Conservation (phyloP, 306 rosid species). For the Senna tora region DNA sequence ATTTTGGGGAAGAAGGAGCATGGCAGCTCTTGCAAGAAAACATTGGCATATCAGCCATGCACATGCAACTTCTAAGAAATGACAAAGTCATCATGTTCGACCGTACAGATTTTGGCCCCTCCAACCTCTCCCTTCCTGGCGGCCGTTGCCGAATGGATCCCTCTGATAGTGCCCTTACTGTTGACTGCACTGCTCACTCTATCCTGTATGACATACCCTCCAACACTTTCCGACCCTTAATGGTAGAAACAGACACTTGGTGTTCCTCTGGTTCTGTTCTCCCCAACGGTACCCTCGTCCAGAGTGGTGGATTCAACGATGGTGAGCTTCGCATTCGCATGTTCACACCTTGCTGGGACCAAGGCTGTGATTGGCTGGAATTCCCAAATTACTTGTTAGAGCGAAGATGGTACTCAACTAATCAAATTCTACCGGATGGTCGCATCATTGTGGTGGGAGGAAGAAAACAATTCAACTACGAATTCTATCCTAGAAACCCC, state of each 20-base stretch:
- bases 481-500: conserved; percentile 54
- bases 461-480: conserved; percentile 71
- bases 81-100: conserved; percentile 71
- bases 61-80: conserved; percentile 73
- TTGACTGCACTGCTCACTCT: conserved; percentile 88
- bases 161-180: conserved; percentile 39
- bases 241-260: conserved; percentile 71
- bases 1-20: conserved; percentile 43
- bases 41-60: conserved; percentile 84
- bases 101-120: conserved; percentile 76
- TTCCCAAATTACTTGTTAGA: conserved; percentile 46
- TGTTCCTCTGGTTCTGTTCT: conserved; percentile 82
- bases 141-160: conserved; percentile 49
- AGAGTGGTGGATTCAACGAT: conserved; percentile 82
- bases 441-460: conserved; percentile 74
- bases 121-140: conserved; percentile 55
- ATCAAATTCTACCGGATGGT: conserved; percentile 77
- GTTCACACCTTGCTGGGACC: conserved; percentile 63
- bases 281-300: conserved; percentile 70
- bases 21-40: conserved; percentile 66
- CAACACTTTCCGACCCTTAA: conserved; percentile 63
- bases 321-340: conserved; percentile 58
- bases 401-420: conserved; percentile 85
- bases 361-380: conserved; percentile 75
- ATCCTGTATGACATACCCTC: conserved; percentile 54